Base-by-base conservation (phyloP, 768 basidiomycete genomes). In the Trichaptum fuscoviolaceum region DNA sequence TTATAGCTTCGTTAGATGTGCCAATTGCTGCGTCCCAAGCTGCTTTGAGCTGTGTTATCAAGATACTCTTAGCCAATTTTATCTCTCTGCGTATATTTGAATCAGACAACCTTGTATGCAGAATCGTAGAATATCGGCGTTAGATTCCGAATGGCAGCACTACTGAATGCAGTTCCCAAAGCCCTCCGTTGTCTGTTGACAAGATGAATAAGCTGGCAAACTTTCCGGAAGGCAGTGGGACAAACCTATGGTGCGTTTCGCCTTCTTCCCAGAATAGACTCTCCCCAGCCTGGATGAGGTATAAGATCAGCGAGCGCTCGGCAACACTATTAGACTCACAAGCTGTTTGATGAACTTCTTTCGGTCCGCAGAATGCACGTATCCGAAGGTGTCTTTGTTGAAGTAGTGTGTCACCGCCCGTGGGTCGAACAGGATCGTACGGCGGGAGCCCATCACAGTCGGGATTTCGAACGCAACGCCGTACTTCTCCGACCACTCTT, bases 41-140 rank as follows among this genome's bases (percentile, higher is more conserved):
- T 23, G 63, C 63, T 24, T 64, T 64, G 30, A 57, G 24, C 63
- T 64, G 26, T 20, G 42, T 10, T 57, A 57, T 20, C 57, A 52
- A n/a, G 8, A 27, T 58, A 15, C 30, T 30, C n/a, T 30, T 30
- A 30, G 30, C 30, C 30, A 30, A 30, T 30, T 20, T n/a, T 10
- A 7, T 36, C 17, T 25, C 9, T 17, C 57, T 57, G 25, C 63
- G 23, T n/a, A 34, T 17, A 58, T 26, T 7, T 2, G 12, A 26
- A 65, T 69, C 52, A 6, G 15, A 12, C 15, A 62, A 72, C 74
- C 71, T 81, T 82, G n/a, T 77, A 67, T 3, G 87, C 83, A 10
- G 82, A 87, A 69, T 86, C 85, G 63, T 85, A 81, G 69, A 87
- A 85, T 25, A 87, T 75, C 6, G 80, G 75, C 1, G 77, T 80